Conservation (phyloP, 148 eudicot genomes). For the Dysphania ambrosioides region DNA sequence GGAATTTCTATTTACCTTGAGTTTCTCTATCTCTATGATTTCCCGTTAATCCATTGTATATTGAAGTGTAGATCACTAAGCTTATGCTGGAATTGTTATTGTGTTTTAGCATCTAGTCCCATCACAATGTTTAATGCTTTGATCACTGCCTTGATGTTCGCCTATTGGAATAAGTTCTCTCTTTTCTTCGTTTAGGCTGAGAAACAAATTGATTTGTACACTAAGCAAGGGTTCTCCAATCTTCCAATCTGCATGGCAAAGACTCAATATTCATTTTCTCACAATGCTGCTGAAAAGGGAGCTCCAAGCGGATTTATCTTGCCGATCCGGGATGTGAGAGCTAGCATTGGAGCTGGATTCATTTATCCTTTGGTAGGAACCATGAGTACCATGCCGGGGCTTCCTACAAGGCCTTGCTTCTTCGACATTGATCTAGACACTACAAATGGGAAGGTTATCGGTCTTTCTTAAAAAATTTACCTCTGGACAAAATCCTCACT, state of each 20-base stretch:
- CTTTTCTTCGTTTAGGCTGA: conserved; percentile 51
- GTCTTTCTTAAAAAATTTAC: conserved; percentile 61
- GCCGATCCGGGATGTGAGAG: conserved; percentile 91
- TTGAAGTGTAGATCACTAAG: not conserved
- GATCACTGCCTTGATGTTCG: not conserved
- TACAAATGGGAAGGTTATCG: conserved; percentile 73
- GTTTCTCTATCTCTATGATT: not conserved
- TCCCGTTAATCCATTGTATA: not conserved
- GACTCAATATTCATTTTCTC: conserved; percentile 93
- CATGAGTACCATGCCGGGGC: conserved; percentile 99
- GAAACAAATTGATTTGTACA: conserved; percentile 91
- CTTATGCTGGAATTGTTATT: not conserved
- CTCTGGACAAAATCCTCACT: not conserved
- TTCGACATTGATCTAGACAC: conserved; percentile 92
- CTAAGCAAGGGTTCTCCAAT: conserved; percentile 73
- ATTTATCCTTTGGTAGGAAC: conserved; percentile 94
- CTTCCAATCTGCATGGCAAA: conserved; percentile 99
- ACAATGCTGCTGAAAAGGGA: conserved; percentile 74
- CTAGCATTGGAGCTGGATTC: conserved; percentile 96
- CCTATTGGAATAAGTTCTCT: not conserved
- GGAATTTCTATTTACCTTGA: not conserved
- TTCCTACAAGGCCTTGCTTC: conserved; percentile 98
- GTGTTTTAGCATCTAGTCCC: not conserved
- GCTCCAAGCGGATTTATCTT: conserved; percentile 84
- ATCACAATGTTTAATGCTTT: no score